Percentiles rank a stretch among this genome's conserved stretches.
Conservation (phyloP, 768 basidiomycete genomes). For the Suillus subaureus region DNA sequence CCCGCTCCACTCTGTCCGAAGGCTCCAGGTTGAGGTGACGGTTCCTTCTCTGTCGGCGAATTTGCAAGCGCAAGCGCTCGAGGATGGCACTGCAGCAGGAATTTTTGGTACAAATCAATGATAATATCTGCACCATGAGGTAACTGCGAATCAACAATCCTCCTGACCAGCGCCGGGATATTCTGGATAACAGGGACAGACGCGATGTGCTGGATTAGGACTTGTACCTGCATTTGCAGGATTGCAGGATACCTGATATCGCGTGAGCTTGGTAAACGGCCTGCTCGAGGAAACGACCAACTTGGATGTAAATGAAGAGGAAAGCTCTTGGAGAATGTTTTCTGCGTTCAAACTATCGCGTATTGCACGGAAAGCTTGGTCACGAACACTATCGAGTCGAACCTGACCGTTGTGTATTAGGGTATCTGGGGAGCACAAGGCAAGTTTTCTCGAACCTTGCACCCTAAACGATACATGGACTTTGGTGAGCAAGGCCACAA, state of each 20-base stretch:
- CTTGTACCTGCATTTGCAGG: conserved; percentile 27
- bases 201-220: conserved; percentile 20
- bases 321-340: conserved; percentile 28
- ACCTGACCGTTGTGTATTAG: conserved; percentile 15
- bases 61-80: background rate
- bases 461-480: conserved; percentile 46
- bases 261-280: background rate
- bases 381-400: conserved; percentile 20
- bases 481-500: conserved; percentile 40
- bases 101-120: conserved; percentile 21
- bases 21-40: background rate
- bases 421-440: background rate
- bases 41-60: background rate
- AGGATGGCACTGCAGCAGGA: conserved; percentile 15
- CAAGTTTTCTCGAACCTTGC: conserved; percentile 30
- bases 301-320: conserved; percentile 21
- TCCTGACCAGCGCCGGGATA: conserved; percentile 16
- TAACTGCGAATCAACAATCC: conserved; percentile 20
- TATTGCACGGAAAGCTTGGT: conserved; percentile 22
- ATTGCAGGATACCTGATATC: conserved; percentile 15
- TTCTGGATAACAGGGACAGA: conserved; percentile 17
- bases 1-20: too few relatives aligned
- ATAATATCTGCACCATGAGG: conserved; percentile 27
- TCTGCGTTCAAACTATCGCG: conserved; percentile 19
- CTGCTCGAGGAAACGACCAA: conserved; percentile 2